Conservation (phyloP, 148 eudicot genomes). For the Persicaria maculosa region DNA sequence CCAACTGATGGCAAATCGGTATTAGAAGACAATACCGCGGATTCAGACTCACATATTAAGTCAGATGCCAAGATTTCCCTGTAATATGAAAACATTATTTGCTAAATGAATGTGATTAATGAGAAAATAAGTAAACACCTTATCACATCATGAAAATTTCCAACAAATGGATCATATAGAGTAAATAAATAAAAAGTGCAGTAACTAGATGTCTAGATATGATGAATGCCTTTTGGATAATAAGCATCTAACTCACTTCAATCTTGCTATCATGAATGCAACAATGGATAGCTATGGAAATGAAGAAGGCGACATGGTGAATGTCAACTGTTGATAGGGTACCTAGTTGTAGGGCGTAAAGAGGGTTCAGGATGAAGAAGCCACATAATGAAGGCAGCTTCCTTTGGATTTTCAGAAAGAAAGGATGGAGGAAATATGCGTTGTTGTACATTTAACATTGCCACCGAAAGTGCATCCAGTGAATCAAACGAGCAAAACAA, state of each 20-base stretch:
- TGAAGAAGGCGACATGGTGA: background rate
- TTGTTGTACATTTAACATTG: slow-evolving; percentile 48
- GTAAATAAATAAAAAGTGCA: background rate
- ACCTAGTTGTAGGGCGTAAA: slow-evolving; percentile 52
- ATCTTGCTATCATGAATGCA: background rate
- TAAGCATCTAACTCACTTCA: background rate
- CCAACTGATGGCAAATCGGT: slow-evolving; percentile 9
- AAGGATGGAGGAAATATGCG: slow-evolving; percentile 62
- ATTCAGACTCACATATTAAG: slow-evolving; percentile 34
- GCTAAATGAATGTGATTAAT: background rate
- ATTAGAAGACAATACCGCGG: slow-evolving; percentile 24
- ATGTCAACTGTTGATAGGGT: slow-evolving; percentile 1
- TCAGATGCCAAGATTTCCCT: slow-evolving; percentile 69
- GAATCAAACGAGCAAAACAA: slow-evolving; percentile 53
- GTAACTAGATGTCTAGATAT: background rate
- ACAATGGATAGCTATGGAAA: background rate
- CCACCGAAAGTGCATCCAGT: slow-evolving; percentile 36
- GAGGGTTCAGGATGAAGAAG: slow-evolving; percentile 71
- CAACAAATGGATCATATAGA: background rate
- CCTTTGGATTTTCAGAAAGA: slow-evolving; percentile 52
- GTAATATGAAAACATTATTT: slow-evolving; percentile 14
- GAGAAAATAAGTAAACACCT: background rate
- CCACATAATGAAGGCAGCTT: slow-evolving; percentile 72
- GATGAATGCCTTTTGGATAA: background rate
- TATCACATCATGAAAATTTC: background rate